phyloP scores from a whole-genome alignment of 495 filamentous ascomycete species.

The Daldinia concentrica region DNA sequence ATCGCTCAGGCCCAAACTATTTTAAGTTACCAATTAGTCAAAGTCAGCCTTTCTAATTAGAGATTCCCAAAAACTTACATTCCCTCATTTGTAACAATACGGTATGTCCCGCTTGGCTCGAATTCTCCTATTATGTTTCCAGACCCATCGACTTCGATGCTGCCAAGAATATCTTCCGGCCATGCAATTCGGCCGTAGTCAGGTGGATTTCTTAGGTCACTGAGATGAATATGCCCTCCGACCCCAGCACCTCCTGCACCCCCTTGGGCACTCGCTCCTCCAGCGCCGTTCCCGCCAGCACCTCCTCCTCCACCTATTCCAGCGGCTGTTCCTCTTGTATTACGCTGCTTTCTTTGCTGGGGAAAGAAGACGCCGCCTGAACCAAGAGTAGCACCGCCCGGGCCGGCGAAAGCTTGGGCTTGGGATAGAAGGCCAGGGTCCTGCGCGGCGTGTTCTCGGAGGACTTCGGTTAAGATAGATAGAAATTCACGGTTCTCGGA shows the following conservation, averaged over 20 bases:
- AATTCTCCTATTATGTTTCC: constrained; percentile 77
- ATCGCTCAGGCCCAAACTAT: constrained; percentile 63
- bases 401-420: constrained; percentile 81
- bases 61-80: constrained; percentile 62
- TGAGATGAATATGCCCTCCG: constrained; percentile 91
- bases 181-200: constrained; percentile 92
- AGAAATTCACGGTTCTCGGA: constrained; percentile 81
- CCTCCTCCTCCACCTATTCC: constrained; percentile 56
- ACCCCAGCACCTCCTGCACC: constrained; percentile 82
- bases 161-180: constrained; percentile 93
- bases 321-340: constrained; percentile 35
- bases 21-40: constrained; percentile 29
- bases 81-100: constrained; percentile 73
- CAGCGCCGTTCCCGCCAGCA: constrained; percentile 66
- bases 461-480: constrained; percentile 74
- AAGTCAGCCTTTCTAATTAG: not conserved
- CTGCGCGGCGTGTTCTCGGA: constrained; percentile 71
- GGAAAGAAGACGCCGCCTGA: constrained; percentile 72
- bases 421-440: constrained; percentile 79
- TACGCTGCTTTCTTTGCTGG: constrained; percentile 41
- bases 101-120: constrained; percentile 73
- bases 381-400: constrained; percentile 74
- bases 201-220: constrained; percentile 80
- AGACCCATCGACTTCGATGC: constrained; percentile 80
- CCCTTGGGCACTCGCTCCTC: constrained; percentile 82